These are phyloP conservation scores for Beauveria medogensis DNA, from an alignment of 2,329 filamentous ascomycete genomes.

Conservation along the genomic window DNA sequence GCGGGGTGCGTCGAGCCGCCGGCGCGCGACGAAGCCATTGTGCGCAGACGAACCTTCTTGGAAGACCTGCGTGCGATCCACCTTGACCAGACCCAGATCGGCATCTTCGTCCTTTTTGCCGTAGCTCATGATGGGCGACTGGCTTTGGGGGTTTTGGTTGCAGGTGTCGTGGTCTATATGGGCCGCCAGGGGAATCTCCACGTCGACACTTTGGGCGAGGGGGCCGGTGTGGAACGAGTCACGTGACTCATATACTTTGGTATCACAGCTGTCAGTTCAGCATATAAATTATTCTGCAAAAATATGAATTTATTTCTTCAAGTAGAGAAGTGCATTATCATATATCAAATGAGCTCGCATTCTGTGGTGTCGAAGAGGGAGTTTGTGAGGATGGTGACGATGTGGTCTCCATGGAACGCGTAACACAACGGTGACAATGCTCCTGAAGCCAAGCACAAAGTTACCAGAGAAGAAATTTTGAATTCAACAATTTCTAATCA, in stretches of 20 bases:
- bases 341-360: too few relatives aligned
- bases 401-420: too few relatives aligned
- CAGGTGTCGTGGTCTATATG: slow-evolving; percentile 27
- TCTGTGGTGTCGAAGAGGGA: too few relatives aligned
- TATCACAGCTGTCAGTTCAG: not conserved
- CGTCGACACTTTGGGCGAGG: slow-evolving; percentile 28
- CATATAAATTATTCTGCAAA: not conserved
- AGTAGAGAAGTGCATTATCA: too few relatives aligned
- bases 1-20: slow-evolving; percentile 16
- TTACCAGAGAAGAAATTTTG: too few relatives aligned
- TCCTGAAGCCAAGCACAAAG: too few relatives aligned
- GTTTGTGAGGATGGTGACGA: too few relatives aligned
- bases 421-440: too few relatives aligned
- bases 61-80: slow-evolving; percentile 95
- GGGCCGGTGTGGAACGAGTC: slow-evolving; percentile 22
- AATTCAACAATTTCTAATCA: too few relatives aligned
- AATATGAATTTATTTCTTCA: not conserved
- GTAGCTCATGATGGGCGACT: slow-evolving; percentile 71
- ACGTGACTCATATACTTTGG: slow-evolving; percentile 22
- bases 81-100: slow-evolving; percentile 87
- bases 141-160: slow-evolving; percentile 24
- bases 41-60: slow-evolving; percentile 71
- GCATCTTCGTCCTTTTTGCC: slow-evolving; percentile 99
- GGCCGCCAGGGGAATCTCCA: slow-evolving; percentile 29
- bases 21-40: slow-evolving; percentile 16